Evolutionary conservation across 352 stramenopile genomes (phyloP).

Genomic region (Halophytophthora polymorphica): DNA sequence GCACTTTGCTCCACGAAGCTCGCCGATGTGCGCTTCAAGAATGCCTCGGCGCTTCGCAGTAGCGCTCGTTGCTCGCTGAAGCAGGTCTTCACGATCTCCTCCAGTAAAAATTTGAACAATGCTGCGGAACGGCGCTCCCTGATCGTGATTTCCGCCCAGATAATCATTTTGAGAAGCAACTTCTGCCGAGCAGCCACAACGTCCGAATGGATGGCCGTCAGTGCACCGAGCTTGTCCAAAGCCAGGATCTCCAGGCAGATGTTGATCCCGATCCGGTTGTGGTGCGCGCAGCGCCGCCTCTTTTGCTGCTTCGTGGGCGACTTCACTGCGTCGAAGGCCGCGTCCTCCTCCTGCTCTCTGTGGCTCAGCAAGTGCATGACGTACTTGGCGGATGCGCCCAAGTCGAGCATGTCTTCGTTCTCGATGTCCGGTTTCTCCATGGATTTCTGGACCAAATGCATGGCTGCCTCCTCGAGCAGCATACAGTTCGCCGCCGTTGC

Average conservation of each 20-base stretch:
- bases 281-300: conserved; percentile 46
- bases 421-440: conserved; percentile 53
- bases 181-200: conserved; percentile 46
- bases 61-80: conserved; percentile 40
- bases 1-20: conserved; percentile 33
- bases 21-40: conserved; percentile 39
- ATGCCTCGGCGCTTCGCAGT: conserved; percentile 39
- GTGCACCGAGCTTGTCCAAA: conserved; percentile 40
- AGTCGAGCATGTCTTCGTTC: conserved; percentile 37
- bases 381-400: conserved; percentile 54
- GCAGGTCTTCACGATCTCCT: conserved; percentile 41
- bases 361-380: conserved; percentile 60
- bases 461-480: conserved; percentile 60
- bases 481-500: conserved; percentile 52
- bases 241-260: conserved; percentile 71
- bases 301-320: conserved; percentile 15
- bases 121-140: conserved; percentile 48
- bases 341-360: conserved; percentile 27
- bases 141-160: conserved; percentile 45
- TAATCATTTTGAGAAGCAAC: conserved; percentile 50
- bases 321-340: conserved; percentile 8
- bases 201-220: conserved; percentile 21
- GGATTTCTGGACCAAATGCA: conserved; percentile 58
- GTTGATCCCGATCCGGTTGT: conserved; percentile 70
- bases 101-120: conserved; percentile 47